Percentiles rank a stretch among this genome's conserved stretches.
phyloP scores from a whole-genome alignment of 2,329 filamentous ascomycete species.

The Emergomyces orientalis region DNA sequence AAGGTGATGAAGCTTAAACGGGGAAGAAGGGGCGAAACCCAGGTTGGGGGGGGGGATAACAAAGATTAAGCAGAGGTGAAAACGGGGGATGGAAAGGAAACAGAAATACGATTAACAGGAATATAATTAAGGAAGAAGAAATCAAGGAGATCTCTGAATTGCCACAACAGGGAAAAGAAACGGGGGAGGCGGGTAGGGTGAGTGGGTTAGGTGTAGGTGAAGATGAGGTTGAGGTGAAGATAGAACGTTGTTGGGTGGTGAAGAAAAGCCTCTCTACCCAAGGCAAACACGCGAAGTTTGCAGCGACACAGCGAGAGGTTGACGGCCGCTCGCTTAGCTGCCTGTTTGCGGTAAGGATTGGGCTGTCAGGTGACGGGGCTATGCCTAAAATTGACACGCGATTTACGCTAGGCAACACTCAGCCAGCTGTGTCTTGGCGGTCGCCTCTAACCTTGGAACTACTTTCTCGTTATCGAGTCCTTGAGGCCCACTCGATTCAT shows the following conservation, averaged over 20 bases:
- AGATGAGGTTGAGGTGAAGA: not conserved
- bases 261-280: not conserved
- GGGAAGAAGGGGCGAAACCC: not conserved
- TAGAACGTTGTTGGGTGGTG: not conserved
- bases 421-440: not conserved
- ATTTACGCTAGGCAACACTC: not conserved
- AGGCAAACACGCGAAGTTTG: slow-evolving; percentile 4
- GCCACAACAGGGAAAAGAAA: not conserved
- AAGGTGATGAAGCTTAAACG: not conserved
- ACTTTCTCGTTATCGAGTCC: not conserved
- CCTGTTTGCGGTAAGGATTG: not conserved
- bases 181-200: not conserved
- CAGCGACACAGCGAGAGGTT: not conserved
- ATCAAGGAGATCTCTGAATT: not conserved
- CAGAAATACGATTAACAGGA: not conserved
- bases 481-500: not conserved
- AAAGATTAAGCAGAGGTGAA: not conserved
- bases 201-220: not conserved
- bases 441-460: too few species aligned
- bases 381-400: not conserved
- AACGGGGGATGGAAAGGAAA: not conserved
- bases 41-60: not conserved
- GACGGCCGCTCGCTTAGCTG: slow-evolving; percentile 4
- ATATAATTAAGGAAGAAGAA: not conserved
- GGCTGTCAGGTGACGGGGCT: not conserved